phyloP scores from a whole-genome alignment of 2,329 filamentous ascomycete genomes.

The Colletotrichum truncatum region DNA sequence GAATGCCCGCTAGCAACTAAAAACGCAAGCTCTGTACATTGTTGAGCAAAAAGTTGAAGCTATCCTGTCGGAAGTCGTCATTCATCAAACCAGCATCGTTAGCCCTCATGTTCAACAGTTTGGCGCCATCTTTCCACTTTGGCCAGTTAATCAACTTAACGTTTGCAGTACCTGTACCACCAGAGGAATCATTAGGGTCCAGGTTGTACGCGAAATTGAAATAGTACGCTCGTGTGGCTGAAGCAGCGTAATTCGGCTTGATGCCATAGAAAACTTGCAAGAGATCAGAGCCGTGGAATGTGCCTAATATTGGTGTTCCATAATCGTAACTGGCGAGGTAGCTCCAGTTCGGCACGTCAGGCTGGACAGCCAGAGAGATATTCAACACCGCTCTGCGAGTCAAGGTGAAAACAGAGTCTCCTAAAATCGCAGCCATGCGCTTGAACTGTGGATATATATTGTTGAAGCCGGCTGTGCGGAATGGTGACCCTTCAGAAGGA shows the following conservation, averaged over 20 bases:
- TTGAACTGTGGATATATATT: slow-evolving; percentile 74
- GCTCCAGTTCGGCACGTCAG: slow-evolving; percentile 63
- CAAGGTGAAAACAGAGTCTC: slow-evolving; percentile 65
- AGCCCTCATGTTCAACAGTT: slow-evolving; percentile 43
- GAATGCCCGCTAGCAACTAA: neutral
- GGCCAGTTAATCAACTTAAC: slow-evolving; percentile 32
- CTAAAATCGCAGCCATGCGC: slow-evolving; percentile 68
- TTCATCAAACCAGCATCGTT: slow-evolving; percentile 22
- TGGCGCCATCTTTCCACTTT: slow-evolving; percentile 49
- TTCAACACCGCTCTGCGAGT: slow-evolving; percentile 55
- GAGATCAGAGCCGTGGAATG: slow-evolving; percentile 69
- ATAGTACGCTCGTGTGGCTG: slow-evolving; percentile 64
- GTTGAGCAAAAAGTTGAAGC: slow-evolving; percentile 29
- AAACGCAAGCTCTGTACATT: slow-evolving; percentile 21
- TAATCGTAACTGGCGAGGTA: slow-evolving; percentile 69
- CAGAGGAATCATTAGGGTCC: slow-evolving; percentile 60
- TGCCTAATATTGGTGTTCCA: slow-evolving; percentile 68
- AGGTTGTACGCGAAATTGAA: slow-evolving; percentile 65
- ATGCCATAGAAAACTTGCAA: slow-evolving; percentile 64
- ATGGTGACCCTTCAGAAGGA: slow-evolving; percentile 64
- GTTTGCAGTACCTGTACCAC: slow-evolving; percentile 31
- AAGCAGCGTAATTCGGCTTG: slow-evolving; percentile 55
- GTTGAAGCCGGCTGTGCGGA: slow-evolving; percentile 64
- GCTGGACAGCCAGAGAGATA: slow-evolving; percentile 46
- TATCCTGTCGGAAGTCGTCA: slow-evolving; percentile 33